Evolutionary conservation across 2,329 filamentous ascomycete genomes (phyloP).

Genomic region (Tolypocladium guangdongense): DNA sequence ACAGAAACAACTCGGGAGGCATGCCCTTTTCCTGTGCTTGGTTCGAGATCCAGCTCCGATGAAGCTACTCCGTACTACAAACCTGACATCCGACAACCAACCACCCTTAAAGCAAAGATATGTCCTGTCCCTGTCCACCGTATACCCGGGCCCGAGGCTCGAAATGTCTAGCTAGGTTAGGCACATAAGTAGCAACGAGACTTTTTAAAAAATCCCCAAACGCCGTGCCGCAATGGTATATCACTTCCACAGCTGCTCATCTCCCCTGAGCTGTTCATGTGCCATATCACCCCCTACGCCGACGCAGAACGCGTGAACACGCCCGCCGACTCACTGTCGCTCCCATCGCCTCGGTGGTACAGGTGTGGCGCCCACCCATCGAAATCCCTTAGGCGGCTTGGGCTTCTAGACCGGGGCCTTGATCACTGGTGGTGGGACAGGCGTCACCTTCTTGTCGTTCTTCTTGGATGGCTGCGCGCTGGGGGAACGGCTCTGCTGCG

Average conservation of each 20-base stretch:
- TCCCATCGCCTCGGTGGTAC: not conserved
- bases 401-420: conserved; percentile 12
- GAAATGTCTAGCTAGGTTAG: not conserved
- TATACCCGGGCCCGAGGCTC: not conserved
- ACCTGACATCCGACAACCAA: not conserved
- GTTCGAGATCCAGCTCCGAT: not conserved
- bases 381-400: not conserved
- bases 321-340: not conserved
- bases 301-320: not conserved
- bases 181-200: not conserved
- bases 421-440: conserved; percentile 13
- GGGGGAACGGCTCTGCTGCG: conserved; percentile 9
- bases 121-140: not conserved
- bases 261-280: not conserved
- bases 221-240: conserved; percentile 1
- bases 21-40: not conserved
- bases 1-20: too few species aligned
- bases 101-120: not conserved
- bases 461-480: conserved; percentile 8
- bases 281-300: not conserved
- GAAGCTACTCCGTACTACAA: not conserved
- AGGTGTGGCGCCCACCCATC: not conserved
- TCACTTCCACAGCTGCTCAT: not conserved
- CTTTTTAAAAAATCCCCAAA: not conserved
- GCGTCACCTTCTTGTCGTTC: conserved; percentile 11